These are phyloP conservation scores for Tylopilus orsonianus DNA, from an alignment of 1,284 basidiomycete species.

Conservation along the genomic window DNA sequence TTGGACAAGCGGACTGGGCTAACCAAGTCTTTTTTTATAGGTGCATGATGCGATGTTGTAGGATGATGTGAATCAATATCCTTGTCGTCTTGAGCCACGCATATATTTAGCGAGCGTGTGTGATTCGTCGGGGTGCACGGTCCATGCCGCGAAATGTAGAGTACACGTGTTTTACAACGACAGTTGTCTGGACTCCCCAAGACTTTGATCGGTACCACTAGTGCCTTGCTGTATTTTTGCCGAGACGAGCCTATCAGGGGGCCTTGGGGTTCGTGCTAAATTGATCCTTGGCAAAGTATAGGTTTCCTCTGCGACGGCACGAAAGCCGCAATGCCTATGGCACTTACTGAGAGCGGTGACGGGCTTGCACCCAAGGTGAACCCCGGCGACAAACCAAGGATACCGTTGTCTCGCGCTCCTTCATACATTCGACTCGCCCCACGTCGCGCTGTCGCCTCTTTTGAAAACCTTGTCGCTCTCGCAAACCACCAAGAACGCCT, in stretches of 20 bases:
- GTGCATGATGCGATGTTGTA: constrained; percentile 11
- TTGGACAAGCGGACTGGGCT: constrained; percentile 10
- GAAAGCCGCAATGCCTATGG: constrained; percentile 13
- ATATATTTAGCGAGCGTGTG: neutral
- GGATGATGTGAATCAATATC: constrained; percentile 7
- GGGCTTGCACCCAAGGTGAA: neutral
- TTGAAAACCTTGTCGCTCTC: constrained; percentile 77
- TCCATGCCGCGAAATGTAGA: no score
- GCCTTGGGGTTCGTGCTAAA: neutral
- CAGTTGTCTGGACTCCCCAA: neutral
- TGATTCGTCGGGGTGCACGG: constrained; percentile 1
- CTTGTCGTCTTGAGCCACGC: neutral
- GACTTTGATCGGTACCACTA: neutral
- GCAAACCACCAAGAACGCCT: constrained; percentile 77
- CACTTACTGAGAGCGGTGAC: constrained; percentile 3
- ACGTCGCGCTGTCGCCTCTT: constrained; percentile 63
- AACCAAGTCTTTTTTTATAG: constrained; percentile 13
- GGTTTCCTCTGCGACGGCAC: neutral
- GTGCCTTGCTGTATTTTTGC: neutral
- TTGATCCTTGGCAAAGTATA: neutral
- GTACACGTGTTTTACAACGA: no score
- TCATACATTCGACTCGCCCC: constrained; percentile 43
- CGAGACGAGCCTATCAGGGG: neutral
- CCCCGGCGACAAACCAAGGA: neutral
- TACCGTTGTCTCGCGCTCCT: constrained; percentile 20